Base-by-base conservation (phyloP, 352 stramenopile species). In the Globisporangium nunn region DNA sequence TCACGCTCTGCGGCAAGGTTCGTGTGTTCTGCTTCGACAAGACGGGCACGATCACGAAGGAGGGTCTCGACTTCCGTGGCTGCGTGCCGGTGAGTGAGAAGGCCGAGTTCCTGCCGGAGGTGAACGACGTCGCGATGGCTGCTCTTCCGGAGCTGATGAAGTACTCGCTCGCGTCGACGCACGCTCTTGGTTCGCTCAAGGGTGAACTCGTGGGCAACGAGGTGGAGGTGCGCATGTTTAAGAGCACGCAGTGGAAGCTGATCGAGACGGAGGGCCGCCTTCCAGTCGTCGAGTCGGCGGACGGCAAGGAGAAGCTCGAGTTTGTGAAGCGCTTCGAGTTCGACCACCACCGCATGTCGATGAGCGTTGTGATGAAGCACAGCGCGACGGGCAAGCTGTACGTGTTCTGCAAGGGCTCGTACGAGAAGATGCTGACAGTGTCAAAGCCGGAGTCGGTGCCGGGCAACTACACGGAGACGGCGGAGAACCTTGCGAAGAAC, bases 281-380 rank as follows among this genome's bases (percentile, higher is more conserved):
- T 51, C 73, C 75, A 8, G 46, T 71, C 14, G 75, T 90, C 6
- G 58, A 72, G 61, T 82, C 77, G 4, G 55, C 63, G 1, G 67
- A 87, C 39, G 71, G 65, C 29, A 58, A 58, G 5, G 59, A 85
- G 55, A 49, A 65, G 56, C 68, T 95, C 11, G 73, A 87, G 58
- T 78, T 96, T 29, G 58, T 98, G 31, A 96, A 97, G 66, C 75
- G 82, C 10, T 96, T 93, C 63, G 85, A 97, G 57, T 98, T 98
- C 63, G 89, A 97, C 66, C 83, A 95, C 70, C 74, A 92, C 63
- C 76, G 80, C 50, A 94, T 96, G 82, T 96, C 84, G 15, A 95
- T 96, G 73, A 94, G 75, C 46, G 89, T 97, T 4, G 74, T 98
- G 49, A 78, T 96, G 64, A 74, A 87, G 44, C 58, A 90, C 54